phyloP scores from a whole-genome alignment of 2,329 filamentous ascomycete species.

The Tricladium varicosporioides region DNA sequence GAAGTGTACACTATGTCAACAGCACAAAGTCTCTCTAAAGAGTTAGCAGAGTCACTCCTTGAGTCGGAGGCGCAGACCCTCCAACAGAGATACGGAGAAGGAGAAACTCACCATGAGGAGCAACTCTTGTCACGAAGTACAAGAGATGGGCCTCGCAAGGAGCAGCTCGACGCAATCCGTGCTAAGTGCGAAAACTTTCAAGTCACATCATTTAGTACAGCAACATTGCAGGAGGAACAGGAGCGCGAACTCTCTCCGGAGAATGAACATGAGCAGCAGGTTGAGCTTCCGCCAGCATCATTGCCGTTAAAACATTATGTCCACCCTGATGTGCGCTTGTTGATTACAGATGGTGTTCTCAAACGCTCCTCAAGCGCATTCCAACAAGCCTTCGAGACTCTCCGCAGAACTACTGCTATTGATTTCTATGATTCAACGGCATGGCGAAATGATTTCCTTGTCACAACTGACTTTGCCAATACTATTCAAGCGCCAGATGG shows the following conservation, averaged over 20 bases:
- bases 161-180: conserved; percentile 26
- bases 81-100: conserved; percentile 46
- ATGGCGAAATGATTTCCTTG: conserved; percentile 41
- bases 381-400: conserved; percentile 43
- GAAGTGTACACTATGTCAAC: too few relatives aligned
- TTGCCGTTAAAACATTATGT: conserved; percentile 41
- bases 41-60: conserved; percentile 43
- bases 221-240: conserved; percentile 60
- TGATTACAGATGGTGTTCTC: conserved; percentile 41
- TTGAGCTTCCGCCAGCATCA: conserved; percentile 46
- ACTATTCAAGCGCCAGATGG: conserved; percentile 38
- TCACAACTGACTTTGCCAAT: conserved; percentile 48
- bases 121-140: background rate
- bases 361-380: conserved; percentile 33
- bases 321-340: conserved; percentile 41
- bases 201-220: conserved; percentile 31
- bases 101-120: background rate
- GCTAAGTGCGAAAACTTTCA: conserved; percentile 39
- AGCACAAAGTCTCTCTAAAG: background rate
- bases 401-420: conserved; percentile 42
- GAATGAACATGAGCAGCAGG: conserved; percentile 56
- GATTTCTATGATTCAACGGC: conserved; percentile 31
- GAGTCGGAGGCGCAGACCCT: conserved; percentile 55
- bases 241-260: conserved; percentile 67
- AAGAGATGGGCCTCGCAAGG: background rate